These are phyloP conservation scores for Penicillium sp. DNA, from an alignment of 2,329 filamentous ascomycete species.

Conservation along the genomic window DNA sequence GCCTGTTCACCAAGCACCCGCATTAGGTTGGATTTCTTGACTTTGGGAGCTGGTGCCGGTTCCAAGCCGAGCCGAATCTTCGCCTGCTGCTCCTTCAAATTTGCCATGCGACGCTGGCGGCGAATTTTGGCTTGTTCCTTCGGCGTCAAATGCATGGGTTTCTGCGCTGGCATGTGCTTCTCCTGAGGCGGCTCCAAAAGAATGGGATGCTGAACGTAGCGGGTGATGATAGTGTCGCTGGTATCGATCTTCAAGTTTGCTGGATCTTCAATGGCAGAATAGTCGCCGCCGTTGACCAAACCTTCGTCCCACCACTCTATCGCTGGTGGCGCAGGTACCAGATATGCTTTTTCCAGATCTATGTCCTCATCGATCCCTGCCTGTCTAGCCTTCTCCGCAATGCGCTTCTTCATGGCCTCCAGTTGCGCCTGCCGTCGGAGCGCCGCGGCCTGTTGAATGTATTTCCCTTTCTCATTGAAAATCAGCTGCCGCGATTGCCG, in stretches of 20 bases:
- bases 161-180: conserved; percentile 68
- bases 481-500: conserved; percentile 69
- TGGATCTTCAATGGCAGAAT: conserved; percentile 62
- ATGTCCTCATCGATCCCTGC: conserved; percentile 90
- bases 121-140: conserved; percentile 90
- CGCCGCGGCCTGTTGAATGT: conserved; percentile 88
- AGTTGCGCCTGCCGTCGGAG: conserved; percentile 79
- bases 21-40: conserved; percentile 98
- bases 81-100: conserved; percentile 91
- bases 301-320: conserved; percentile 99
- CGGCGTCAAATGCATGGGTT: conserved; percentile 85
- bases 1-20: conserved; percentile 85
- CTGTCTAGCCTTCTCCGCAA: conserved; percentile 79
- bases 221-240: conserved; percentile 79
- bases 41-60: conserved; percentile 85
- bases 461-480: conserved; percentile 96
- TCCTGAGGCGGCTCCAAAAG: conserved; percentile 88
- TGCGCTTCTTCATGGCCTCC: conserved; percentile 90
- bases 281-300: conserved; percentile 67
- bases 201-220: conserved; percentile 89
- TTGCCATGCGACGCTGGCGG: conserved; percentile 81
- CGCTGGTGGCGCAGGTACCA: conserved; percentile 75
- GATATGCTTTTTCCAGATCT: conserved; percentile 81
- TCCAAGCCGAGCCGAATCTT: conserved; percentile 89
- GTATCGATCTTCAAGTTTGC: conserved; percentile 65